A percentile compares a stretch with the other conserved stretches of the same genome.
phyloP scores from a whole-genome alignment of 73 alveolate genomes.

The Paramecium caudatum region DNA sequence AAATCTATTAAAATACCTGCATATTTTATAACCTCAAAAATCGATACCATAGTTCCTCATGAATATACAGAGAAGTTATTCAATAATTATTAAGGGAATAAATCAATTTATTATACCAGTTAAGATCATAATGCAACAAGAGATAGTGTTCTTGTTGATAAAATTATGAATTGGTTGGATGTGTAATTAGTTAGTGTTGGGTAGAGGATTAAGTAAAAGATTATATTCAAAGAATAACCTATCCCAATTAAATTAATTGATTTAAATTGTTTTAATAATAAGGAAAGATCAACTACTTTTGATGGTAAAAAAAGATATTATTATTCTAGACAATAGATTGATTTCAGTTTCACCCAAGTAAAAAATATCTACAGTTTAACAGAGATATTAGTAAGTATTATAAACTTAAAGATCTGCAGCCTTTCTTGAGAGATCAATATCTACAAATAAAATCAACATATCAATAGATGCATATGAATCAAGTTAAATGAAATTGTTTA shows the following conservation, averaged over 20 bases:
- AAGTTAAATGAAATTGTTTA: background rate
- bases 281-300: slow-evolving; percentile 63
- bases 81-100: slow-evolving; percentile 39
- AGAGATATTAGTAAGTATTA: background rate
- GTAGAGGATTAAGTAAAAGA: slow-evolving; percentile 6
- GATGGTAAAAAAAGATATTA: slow-evolving; percentile 17
- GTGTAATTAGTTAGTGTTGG: slow-evolving; percentile 18
- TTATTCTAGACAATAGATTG: background rate
- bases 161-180: slow-evolving; percentile 26
- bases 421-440: slow-evolving; percentile 9
- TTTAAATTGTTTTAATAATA: slow-evolving; percentile 8
- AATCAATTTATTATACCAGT: slow-evolving; percentile 20
- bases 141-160: background rate
- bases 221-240: background rate
- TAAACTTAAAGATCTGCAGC: slow-evolving; percentile 57
- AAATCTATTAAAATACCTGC: slow-evolving; percentile 17
- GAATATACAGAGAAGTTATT: slow-evolving; percentile 52
- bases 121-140: slow-evolving; percentile 45
- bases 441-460: slow-evolving; percentile 36
- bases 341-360: slow-evolving; percentile 57
- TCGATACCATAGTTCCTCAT: slow-evolving; percentile 22
- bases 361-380: background rate
- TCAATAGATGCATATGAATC: slow-evolving; percentile 40
- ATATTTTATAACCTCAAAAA: slow-evolving; percentile 27
- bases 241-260: slow-evolving; percentile 61